phyloP scores from a whole-genome alignment of 352 stramenopile species.

The Globisporangium viniferum region DNA sequence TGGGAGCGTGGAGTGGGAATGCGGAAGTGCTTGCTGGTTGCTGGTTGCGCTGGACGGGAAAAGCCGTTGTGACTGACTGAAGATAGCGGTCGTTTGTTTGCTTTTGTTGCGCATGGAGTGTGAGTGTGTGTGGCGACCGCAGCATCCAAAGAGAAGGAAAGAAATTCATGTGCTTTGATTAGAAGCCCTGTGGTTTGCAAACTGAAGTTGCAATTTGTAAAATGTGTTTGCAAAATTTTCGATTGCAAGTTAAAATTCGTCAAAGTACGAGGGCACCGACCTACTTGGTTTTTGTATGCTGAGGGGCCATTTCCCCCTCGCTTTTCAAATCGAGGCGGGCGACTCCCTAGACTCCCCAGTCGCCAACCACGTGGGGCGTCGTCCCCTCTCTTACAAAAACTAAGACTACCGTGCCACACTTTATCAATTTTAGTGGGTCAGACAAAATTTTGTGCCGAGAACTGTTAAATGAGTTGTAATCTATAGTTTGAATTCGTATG shows the following conservation, averaged over 20 bases:
- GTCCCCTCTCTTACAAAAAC: no score
- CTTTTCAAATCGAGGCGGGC: no score
- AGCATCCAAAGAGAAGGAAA: neutral
- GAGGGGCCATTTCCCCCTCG: no score
- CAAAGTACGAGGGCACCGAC: neutral
- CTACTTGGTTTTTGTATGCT: no score
- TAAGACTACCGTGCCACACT: no score
- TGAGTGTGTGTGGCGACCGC: neutral
- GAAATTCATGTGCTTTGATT: neutral
- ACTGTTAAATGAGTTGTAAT: no score
- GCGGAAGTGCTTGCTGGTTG: neutral
- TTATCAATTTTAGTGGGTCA: no score
- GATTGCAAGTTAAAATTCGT: neutral
- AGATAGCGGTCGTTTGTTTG: neutral
- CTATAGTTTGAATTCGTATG: no score
- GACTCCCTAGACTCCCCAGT: no score
- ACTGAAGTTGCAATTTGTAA: neutral
- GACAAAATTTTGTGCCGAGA: no score
- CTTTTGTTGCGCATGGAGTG: neutral
- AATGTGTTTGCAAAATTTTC: neutral
- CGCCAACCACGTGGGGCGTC: no score
- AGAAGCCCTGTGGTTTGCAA: neutral
- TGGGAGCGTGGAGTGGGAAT: neutral
- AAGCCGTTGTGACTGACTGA: conserved; percentile 5
- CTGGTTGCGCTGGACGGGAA: neutral